Conservation (phyloP, 306 rosid species). For the Gynostemma pentaphyllum region DNA sequence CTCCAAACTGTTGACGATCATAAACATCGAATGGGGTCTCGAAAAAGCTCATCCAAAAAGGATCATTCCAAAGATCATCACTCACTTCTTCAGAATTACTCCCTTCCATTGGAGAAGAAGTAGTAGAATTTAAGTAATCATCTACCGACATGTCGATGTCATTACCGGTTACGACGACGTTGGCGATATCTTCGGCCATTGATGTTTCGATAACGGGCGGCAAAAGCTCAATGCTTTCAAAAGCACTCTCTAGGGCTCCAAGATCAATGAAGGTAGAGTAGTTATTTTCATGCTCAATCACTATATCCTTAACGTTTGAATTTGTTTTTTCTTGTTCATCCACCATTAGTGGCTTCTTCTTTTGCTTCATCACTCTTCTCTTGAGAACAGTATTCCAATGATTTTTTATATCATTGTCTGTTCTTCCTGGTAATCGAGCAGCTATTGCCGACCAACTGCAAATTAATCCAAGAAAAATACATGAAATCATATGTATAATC, state of each 20-base stretch:
- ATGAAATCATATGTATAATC: too few species aligned
- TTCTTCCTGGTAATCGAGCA: conserved; percentile 32
- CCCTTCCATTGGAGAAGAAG: background rate
- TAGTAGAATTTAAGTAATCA: background rate
- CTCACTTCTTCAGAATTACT: background rate
- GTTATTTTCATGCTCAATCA: too few species aligned
- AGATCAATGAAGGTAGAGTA: background rate
- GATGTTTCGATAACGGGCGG: background rate
- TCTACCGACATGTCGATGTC: background rate
- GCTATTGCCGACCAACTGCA: conserved; percentile 42
- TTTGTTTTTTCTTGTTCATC: background rate
- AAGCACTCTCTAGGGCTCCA: background rate
- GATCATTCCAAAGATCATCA: conserved; percentile 7
- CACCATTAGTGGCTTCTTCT: background rate
- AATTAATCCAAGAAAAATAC: background rate
- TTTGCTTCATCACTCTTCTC: conserved; percentile 7
- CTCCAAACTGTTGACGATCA: background rate
- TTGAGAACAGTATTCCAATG: conserved; percentile 36
- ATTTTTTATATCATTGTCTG: conserved; percentile 42
- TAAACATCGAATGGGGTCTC: background rate
- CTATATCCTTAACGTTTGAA: background rate
- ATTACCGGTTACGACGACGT: too few species aligned
- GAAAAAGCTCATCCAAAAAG: background rate
- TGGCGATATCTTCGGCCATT: background rate
- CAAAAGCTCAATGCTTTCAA: background rate